Evolutionary conservation across 768 basidiomycete species (phyloP), one percentile per base, ranked within the genome.

Genomic region (Podaxis sp.): DNA sequence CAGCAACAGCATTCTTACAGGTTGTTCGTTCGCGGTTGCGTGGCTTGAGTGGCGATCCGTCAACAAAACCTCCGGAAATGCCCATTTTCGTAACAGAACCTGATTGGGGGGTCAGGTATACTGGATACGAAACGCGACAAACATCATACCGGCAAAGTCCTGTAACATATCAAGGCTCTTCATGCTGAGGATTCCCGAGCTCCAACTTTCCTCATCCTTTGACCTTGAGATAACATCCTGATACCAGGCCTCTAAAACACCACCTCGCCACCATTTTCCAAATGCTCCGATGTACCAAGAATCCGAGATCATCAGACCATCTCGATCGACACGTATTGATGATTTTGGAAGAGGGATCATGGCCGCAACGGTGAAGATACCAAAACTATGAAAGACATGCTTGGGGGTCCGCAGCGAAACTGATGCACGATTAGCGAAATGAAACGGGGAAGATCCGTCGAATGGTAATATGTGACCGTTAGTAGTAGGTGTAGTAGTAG

Each of bases 231-330:
- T 78, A 59, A 84, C 81, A 73, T 89, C 84, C 64, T 84, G 83
- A 75, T 86, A 91, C 87, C 89, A 90, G n/a, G 85, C 80, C 64
- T 91, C 88, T 59, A 93, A 77, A n/a, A 84, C 74, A 42, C 91
- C 91, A 48, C 89, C 92, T 50, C 88, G 78, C 89, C 91, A 95
- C 94, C 94, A 96, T 63, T 82, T 85, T 1, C 94, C 94, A 73
- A 95, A 95, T 10, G 88, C 88, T 32, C 94, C 94, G 62, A 96
- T 79, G 73, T 91, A 96, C 90, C 93, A 93, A 37, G 89, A 85
- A 73, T 95, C 90, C 28, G 85, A 81, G 61, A 87, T 76, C 64
- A 85, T 78, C 64, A 81, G 77, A 59, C 70, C 73, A 66, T 84
- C 81, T 32, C 74, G 70, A 69, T 80, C 72, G 55, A 73, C 68